Evolutionary conservation across 2,329 filamentous ascomycete genomes (phyloP), one percentile per base, ranked within the genome.

Genomic region (Cladophialophora immunda): DNA sequence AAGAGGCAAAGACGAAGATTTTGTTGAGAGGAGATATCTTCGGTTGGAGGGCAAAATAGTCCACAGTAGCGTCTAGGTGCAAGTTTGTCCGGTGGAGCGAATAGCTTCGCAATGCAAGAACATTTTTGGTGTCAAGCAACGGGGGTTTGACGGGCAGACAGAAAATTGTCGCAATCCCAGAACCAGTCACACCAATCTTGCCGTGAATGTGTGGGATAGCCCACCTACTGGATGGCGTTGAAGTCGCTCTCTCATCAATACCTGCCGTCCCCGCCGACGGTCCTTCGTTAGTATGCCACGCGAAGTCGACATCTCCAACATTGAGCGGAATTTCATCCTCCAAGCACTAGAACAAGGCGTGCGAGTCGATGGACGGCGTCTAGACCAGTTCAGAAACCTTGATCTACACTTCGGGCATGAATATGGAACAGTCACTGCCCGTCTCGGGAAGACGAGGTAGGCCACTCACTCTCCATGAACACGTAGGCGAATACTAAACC

Each of bases 371-470:
- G 92, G 92, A 73, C 92, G 95, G 71, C 83, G 85, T 66, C 86
- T 94, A 65, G 92, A 97, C 75, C 85, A 93, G 74, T 95, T 92
- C 79, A 89, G 95, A 71, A 84, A 88, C 56, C 79, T 97, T 54
- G 87, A 90, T 67, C 85, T 99, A 67, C 87, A 84, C 2, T 97
- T 98, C 79, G 93, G 93, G 58, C 90, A 97, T 70, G 92, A 97
- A 74, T 94, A 94, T 84, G 95, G 95, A 69, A 89, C 94, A 73
- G 92, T 91, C 73, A 92, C 97, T 75, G 91, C 97, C 45, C 87
- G 89, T 71, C 82, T 97, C 70, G 95, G 95, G 73, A 97, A 94
- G 82, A 98, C 95, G 64, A 92, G 90, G 94, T 94, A 80, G 65
- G 80, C 70, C 47, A 32, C 3, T 62, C 47, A 32, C 3, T 62